Evolutionary conservation across 2,329 filamentous ascomycete species (phyloP).

Genomic region (Verticillium nubilum): DNA sequence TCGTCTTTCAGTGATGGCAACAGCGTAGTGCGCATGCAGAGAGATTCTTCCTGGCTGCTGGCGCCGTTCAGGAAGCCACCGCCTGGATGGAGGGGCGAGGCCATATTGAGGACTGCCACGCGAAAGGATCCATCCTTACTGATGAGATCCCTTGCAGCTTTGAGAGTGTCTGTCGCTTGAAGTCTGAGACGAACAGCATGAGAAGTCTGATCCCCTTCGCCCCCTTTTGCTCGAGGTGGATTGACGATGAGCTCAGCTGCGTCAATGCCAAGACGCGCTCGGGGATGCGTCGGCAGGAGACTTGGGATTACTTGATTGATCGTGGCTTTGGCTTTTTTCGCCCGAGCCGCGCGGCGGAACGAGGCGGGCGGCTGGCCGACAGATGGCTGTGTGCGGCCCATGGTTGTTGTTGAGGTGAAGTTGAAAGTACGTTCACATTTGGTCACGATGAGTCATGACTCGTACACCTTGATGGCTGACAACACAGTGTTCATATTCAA

Average conservation of each 20-base stretch:
- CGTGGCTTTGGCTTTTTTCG: slow-evolving; percentile 52
- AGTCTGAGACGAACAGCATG: slow-evolving; percentile 34
- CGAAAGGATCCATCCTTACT: slow-evolving; percentile 12
- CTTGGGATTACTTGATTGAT: slow-evolving; percentile 55
- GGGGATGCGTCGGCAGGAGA: slow-evolving; percentile 44
- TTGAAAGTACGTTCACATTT: not conserved
- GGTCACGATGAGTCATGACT: not conserved
- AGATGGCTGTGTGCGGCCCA: slow-evolving; percentile 10
- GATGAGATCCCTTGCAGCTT: slow-evolving; percentile 37
- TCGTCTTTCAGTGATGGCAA: slow-evolving; percentile 51
- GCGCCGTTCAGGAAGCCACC: slow-evolving; percentile 57
- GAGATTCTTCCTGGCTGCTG: slow-evolving; percentile 54
- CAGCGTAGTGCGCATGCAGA: slow-evolving; percentile 56
- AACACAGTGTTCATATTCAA: not conserved
- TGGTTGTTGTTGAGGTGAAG: not conserved
- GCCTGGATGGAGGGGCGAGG: slow-evolving; percentile 54
- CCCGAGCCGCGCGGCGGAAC: slow-evolving; percentile 26
- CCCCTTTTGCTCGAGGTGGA: slow-evolving; percentile 9
- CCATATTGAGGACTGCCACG: slow-evolving; percentile 58
- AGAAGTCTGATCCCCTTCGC: not conserved
- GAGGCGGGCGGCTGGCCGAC: slow-evolving; percentile 9
- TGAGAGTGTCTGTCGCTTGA: slow-evolving; percentile 45
- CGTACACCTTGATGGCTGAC: not conserved
- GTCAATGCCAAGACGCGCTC: slow-evolving; percentile 50
- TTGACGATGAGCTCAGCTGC: slow-evolving; percentile 41